Conservation (phyloP, 108 stramenopile genomes). For the Mayamaea pseudoterrestris region DNA sequence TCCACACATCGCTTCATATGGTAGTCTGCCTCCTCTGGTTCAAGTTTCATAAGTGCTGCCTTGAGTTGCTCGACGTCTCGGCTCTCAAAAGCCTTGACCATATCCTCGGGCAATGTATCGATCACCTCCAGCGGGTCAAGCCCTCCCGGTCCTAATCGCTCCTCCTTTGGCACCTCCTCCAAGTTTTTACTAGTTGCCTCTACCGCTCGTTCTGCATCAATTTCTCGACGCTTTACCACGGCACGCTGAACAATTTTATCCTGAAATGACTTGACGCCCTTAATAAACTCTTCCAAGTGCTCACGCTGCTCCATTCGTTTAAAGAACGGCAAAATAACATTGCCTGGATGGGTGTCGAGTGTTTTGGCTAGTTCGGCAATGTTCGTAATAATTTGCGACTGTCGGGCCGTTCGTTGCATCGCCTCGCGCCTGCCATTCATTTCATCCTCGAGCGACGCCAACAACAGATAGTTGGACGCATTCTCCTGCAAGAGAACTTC, state of each 20-base stretch:
- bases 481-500: conserved; percentile 91
- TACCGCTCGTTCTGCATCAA: conserved; percentile 66
- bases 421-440: conserved; percentile 97
- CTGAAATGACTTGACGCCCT: conserved; percentile 70
- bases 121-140: conserved; percentile 94
- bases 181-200: conserved; percentile 52
- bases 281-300: conserved; percentile 67
- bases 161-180: conserved; percentile 53
- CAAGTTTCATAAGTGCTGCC: conserved; percentile 61
- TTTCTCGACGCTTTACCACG: conserved; percentile 87
- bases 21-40: conserved; percentile 76
- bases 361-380: conserved; percentile 94
- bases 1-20: conserved; percentile 94
- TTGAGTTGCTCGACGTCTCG: conserved; percentile 75
- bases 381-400: conserved; percentile 86
- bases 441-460: conserved; percentile 94
- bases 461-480: conserved; percentile 86
- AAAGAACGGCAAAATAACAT: conserved; percentile 94
- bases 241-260: conserved; percentile 84
- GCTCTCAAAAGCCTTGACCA: conserved; percentile 92
- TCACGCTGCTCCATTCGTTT: conserved; percentile 66
- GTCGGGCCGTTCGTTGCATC: conserved; percentile 88
- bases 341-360: conserved; percentile 87
- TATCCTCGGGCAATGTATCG: conserved; percentile 64
- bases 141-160: conserved; percentile 92